phyloP scores from a whole-genome alignment of 106 monocot species.

The Iris macrosiphon region DNA sequence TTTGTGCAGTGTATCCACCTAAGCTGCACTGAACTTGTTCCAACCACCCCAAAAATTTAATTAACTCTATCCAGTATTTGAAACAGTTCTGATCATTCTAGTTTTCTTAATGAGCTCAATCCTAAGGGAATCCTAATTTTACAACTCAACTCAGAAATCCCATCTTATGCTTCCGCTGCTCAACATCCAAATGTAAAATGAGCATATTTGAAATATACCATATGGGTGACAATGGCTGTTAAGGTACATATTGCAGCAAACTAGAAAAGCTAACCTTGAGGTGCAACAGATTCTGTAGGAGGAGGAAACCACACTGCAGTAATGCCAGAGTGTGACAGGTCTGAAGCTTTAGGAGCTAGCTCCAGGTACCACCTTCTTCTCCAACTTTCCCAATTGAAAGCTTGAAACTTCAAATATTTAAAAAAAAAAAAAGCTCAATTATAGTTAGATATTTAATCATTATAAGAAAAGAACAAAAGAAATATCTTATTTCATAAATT shows the following conservation, averaged over 20 bases:
- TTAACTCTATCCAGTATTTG: neutral
- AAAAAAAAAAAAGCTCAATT: neutral
- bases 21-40: neutral
- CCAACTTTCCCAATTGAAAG: conserved; percentile 39
- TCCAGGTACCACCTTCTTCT: conserved; percentile 34
- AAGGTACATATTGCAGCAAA: neutral
- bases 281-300: conserved; percentile 34
- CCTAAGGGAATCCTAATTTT: neutral
- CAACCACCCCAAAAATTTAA: neutral
- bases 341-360: conserved; percentile 31
- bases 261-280: conserved; percentile 21
- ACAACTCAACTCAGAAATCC: too few relatives aligned
- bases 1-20: neutral
- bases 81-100: neutral
- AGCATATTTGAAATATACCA: neutral
- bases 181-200: too few relatives aligned
- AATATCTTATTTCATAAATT: too few relatives aligned
- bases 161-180: too few relatives aligned
- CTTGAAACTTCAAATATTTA: conserved; percentile 28
- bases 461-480: too few relatives aligned
- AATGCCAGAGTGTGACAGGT: conserved; percentile 25
- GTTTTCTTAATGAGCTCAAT: neutral
- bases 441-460: too few relatives aligned
- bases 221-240: neutral
- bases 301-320: conserved; percentile 39